A percentile compares a stretch with the other conserved stretches of the same genome.
These are phyloP conservation scores for Oxyria digyna DNA, from an alignment of 148 eudicot species.

Conservation along the genomic window DNA sequence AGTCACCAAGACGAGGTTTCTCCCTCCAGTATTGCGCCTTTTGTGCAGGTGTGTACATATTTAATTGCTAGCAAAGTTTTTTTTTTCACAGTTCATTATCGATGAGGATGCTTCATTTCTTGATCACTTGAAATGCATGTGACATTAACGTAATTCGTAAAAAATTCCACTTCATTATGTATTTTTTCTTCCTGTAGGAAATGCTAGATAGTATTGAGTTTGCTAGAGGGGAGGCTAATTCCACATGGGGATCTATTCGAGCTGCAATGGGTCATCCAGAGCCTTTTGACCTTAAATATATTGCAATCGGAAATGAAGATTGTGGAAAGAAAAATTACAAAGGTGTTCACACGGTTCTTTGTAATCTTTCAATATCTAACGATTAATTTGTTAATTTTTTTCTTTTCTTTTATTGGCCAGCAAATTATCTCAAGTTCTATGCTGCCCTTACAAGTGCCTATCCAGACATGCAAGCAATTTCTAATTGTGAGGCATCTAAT, in stretches of 20 bases:
- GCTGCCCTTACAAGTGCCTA: slow-evolving; percentile 5
- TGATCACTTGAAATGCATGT: neutral
- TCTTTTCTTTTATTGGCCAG: slow-evolving; percentile 1
- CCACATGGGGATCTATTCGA: slow-evolving; percentile 77
- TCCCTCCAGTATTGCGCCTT: slow-evolving; percentile 38
- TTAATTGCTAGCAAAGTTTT: neutral
- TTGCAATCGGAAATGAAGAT: slow-evolving; percentile 77
- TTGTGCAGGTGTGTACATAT: slow-evolving; percentile 50
- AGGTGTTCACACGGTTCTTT: too few relatives aligned
- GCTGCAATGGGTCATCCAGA: slow-evolving; percentile 64
- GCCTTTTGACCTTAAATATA: slow-evolving; percentile 63
- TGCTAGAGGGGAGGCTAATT: slow-evolving; percentile 56
- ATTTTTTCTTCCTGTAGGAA: slow-evolving; percentile 29
- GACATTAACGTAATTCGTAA: neutral
- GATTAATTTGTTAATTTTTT: too few relatives aligned
- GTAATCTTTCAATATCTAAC: too few relatives aligned
- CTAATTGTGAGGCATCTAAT: slow-evolving; percentile 9
- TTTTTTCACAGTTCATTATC: neutral
- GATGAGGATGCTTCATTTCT: neutral
- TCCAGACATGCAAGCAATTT: slow-evolving; percentile 11
- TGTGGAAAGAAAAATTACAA: slow-evolving; percentile 35
- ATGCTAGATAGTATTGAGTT: slow-evolving; percentile 75
- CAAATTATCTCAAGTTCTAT: slow-evolving; percentile 11
- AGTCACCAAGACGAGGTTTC: slow-evolving; percentile 61
- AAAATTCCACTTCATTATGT: neutral